These are phyloP conservation scores for Apiospora arundinis DNA, from an alignment of 2,329 filamentous ascomycete genomes.

Conservation along the genomic window DNA sequence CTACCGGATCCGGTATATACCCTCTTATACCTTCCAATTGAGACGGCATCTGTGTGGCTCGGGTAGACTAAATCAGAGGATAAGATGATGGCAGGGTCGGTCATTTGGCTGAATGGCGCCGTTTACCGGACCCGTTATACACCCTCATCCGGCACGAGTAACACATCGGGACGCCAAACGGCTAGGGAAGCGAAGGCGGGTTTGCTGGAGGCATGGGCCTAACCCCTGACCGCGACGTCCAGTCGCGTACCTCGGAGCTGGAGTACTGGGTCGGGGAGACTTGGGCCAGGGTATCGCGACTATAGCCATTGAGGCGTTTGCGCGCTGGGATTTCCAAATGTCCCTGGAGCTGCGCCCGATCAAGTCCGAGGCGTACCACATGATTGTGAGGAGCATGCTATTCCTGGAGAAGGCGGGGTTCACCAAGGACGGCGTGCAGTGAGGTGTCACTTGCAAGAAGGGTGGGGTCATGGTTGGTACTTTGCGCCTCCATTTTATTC, in stretches of 20 bases:
- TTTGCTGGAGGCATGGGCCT: constrained; percentile 52
- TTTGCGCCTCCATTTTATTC: too few species aligned
- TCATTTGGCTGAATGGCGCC: too few species aligned
- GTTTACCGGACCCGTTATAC: too few species aligned
- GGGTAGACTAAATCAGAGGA: too few species aligned
- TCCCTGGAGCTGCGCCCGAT: constrained; percentile 49
- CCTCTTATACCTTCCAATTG: too few species aligned
- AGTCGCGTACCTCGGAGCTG: constrained; percentile 52
- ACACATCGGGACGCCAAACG: constrained; percentile 15
- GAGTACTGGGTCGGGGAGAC: constrained; percentile 54
- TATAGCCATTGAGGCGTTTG: constrained; percentile 47
- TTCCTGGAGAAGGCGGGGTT: constrained; percentile 54
- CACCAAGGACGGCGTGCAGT: constrained; percentile 49
- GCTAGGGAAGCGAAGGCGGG: constrained; percentile 31
- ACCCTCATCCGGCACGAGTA: too few species aligned
- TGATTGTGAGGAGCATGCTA: constrained; percentile 48
- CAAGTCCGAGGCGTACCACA: constrained; percentile 45
- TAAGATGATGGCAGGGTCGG: too few species aligned
- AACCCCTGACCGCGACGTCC: constrained; percentile 43
- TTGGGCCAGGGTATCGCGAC: constrained; percentile 56
- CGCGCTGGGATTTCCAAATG: constrained; percentile 51
- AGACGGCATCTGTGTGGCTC: too few species aligned
- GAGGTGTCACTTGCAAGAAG: constrained; percentile 49
- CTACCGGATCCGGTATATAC: too few species aligned
- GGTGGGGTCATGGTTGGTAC: constrained; percentile 47